Evolutionary conservation across 1,139 yeast genomes (phyloP).

Genomic region (Nematodospora anomalae): DNA sequence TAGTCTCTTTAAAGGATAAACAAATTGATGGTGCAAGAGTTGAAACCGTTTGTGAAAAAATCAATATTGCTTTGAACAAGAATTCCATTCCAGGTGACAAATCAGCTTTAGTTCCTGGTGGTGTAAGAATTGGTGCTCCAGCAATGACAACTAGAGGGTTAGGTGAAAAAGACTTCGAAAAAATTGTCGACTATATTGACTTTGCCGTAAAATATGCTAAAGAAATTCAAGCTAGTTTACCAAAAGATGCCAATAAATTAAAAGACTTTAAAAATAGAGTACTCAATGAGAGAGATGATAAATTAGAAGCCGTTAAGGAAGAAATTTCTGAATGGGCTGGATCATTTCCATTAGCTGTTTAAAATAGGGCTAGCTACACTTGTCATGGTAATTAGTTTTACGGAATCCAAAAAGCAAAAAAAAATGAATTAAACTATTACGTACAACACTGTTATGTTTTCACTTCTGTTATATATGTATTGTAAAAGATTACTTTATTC

Average conservation of each 20-base stretch:
- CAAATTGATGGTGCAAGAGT: slow-evolving; percentile 97
- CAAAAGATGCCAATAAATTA: slow-evolving; percentile 86
- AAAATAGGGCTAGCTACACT: too few relatives aligned
- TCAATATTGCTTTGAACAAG: slow-evolving; percentile 94
- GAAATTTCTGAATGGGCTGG: slow-evolving; percentile 93
- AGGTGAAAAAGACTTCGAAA: slow-evolving; percentile 80
- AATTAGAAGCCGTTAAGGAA: slow-evolving; percentile 60
- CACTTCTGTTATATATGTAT: slow-evolving; percentile 4
- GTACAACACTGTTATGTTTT: slow-evolving; percentile 9
- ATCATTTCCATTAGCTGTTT: slow-evolving; percentile 87
- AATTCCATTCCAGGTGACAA: slow-evolving; percentile 98
- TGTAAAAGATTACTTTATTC: neutral
- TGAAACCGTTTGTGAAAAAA: slow-evolving; percentile 90
- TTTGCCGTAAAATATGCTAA: slow-evolving; percentile 78
- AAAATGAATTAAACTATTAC: neutral
- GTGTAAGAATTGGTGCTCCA: slow-evolving; percentile 97
- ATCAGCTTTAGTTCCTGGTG: slow-evolving; percentile 97
- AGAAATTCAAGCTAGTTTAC: slow-evolving; percentile 70
- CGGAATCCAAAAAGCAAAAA: neutral
- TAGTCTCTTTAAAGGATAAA: slow-evolving; percentile 85
- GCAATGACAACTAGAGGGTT: slow-evolving; percentile 99
- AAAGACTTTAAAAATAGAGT: slow-evolving; percentile 89
- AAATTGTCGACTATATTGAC: slow-evolving; percentile 82
- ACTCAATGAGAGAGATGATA: slow-evolving; percentile 65
- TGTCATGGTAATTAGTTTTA: too few relatives aligned